phyloP scores from a whole-genome alignment of 2,329 filamentous ascomycete species.

The Geosmithia putterillii region DNA sequence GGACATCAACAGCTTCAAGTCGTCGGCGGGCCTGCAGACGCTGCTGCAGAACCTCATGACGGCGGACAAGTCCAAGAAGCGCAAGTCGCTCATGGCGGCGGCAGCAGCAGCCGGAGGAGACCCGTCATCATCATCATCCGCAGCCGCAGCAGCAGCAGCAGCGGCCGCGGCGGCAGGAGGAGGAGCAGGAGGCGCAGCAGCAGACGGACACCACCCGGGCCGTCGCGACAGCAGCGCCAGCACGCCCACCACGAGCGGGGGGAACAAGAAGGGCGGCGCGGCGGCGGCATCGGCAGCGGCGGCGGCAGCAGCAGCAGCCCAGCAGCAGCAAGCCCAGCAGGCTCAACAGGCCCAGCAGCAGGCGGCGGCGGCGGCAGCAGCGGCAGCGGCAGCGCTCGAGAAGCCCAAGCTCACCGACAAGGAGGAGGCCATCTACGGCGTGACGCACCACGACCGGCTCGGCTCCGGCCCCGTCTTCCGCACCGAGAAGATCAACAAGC shows the following conservation, averaged over 20 bases:
- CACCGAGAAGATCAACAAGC: slow-evolving; percentile 68
- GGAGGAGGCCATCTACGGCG: slow-evolving; percentile 71
- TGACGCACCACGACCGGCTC: slow-evolving; percentile 75
- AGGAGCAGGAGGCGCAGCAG: not conserved
- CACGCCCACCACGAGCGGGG: slow-evolving; percentile 22
- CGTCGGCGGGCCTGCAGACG: slow-evolving; percentile 65
- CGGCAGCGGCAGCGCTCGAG: slow-evolving; percentile 20
- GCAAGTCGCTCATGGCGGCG: slow-evolving; percentile 54
- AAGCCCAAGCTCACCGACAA: slow-evolving; percentile 61
- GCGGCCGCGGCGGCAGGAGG: not conserved
- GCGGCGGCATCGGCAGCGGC: slow-evolving; percentile 19
- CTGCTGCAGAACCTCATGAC: slow-evolving; percentile 73
- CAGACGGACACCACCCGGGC: slow-evolving; percentile 11
- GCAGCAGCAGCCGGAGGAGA: slow-evolving; percentile 30
- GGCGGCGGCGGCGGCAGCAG: too few species aligned
- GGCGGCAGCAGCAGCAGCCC: too few species aligned
- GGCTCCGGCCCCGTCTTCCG: slow-evolving; percentile 82
- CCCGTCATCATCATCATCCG: slow-evolving; percentile 18
- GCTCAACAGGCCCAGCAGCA: slow-evolving; percentile 14
- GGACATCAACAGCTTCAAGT: slow-evolving; percentile 68
- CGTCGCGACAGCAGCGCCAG: slow-evolving; percentile 42
- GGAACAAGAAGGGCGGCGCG: slow-evolving; percentile 37
- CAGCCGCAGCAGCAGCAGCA: slow-evolving; percentile 11
- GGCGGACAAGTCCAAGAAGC: slow-evolving; percentile 82
- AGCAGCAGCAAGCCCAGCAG: slow-evolving; percentile 11